A percentile compares a stretch with the other conserved stretches of the same genome.
These are phyloP conservation scores for Falciphora oryzae DNA, from an alignment of 2,329 filamentous ascomycete species.

Conservation along the genomic window DNA sequence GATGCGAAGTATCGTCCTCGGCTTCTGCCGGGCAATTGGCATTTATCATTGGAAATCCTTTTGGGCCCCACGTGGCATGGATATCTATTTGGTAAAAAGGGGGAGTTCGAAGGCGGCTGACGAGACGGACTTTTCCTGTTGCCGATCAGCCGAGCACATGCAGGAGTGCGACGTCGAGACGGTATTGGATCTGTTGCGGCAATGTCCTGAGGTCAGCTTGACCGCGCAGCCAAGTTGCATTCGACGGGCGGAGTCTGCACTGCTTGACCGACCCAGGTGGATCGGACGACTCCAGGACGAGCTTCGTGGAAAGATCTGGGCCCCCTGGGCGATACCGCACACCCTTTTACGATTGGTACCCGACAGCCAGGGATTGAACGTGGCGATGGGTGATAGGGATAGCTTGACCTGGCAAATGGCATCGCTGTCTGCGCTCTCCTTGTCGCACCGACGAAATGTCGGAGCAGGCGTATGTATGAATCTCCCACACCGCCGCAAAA, in stretches of 20 bases:
- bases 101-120: neutral
- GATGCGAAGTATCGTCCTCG: too few relatives aligned
- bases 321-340: neutral
- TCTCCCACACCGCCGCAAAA: neutral
- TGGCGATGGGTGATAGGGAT: too few relatives aligned
- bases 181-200: neutral
- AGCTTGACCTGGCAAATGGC: too few relatives aligned
- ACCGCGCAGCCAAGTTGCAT: neutral
- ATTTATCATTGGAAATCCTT: neutral
- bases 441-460: neutral
- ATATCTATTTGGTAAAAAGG: neutral
- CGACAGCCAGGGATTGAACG: neutral
- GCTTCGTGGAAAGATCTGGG: neutral
- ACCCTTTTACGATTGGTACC: neutral
- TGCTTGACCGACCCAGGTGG: neutral
- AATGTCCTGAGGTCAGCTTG: neutral
- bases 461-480: too few relatives aligned
- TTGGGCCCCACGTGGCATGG: neutral
- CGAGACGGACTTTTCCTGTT: neutral
- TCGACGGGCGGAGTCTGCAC: neutral
- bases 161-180: neutral
- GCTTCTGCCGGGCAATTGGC: too few relatives aligned
- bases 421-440: neutral
- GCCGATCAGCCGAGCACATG: neutral
- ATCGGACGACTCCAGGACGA: neutral